Base-by-base conservation (phyloP, 2,329 filamentous ascomycete genomes). In the Fusarium virguliforme region DNA sequence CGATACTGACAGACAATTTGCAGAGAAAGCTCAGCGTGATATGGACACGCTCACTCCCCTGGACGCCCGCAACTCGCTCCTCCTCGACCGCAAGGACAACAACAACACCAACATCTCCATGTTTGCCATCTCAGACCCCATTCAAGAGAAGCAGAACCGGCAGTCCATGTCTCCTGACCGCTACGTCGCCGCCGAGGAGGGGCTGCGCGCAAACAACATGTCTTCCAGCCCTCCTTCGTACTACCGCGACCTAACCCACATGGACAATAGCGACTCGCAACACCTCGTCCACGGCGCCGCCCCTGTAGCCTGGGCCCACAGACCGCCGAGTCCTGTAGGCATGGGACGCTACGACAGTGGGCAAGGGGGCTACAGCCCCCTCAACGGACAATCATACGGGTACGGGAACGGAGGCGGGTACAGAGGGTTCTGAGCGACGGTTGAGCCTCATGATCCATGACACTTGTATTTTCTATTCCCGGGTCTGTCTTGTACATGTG, bases 11-110 rank as follows among this genome's bases (percentile, higher is more conserved):
- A 38, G 60, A 46, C n/a, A 7, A 24, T 7, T 4, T 66, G 63
- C 81, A 94, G 93, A 95, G 82, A 94, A 95, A 85, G 82, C 89
- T 69, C 88, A 90, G 76, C 91, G 91, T 71, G 92, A 96, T 74
- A 83, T 92, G 66, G 94, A 97, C 80, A 90, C 90, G 65, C 89
- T 98, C 55, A 98, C 94, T 2, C 93, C 94, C 6, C 88, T 97
- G 40, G 93, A 97, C 77, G 92, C 94, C 2, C 92, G 93, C 78
- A 95, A 95, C 85, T 95, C 92, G 12, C 89, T 98, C 22, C 90
- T 97, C 64, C 90, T 94, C 80, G 89, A 92, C 58, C 87, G 82
- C 41, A 81, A 82, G 68, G 76, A 78, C 40, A 72, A 78, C 35
- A 73, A 79, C 26, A 78, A 80, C 41, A 79, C 80, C 22, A 78